These are phyloP conservation scores for Fusarium sp. DNA, from an alignment of 2,329 filamentous ascomycete species.

Conservation along the genomic window DNA sequence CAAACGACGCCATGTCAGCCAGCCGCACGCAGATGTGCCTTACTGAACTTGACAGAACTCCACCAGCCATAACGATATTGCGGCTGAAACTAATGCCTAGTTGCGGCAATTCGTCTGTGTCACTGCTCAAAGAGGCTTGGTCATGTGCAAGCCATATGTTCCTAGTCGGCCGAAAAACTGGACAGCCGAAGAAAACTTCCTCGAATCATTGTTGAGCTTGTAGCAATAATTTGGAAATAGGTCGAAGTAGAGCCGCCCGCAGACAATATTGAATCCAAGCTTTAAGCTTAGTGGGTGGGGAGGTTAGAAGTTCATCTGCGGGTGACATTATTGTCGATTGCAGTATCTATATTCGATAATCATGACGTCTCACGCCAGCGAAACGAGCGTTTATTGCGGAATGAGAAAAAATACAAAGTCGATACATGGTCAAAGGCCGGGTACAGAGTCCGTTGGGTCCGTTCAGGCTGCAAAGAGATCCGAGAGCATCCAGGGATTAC, in stretches of 20 bases:
- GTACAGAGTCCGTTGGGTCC: neutral
- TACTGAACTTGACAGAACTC: constrained; percentile 10
- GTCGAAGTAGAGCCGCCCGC: neutral
- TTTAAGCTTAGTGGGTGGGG: neutral
- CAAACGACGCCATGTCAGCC: constrained; percentile 26
- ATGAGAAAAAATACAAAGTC: neutral
- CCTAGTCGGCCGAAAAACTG: neutral
- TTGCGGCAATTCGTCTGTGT: constrained; percentile 14
- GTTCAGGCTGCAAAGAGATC: neutral
- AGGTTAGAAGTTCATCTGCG: neutral
- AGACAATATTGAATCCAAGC: neutral
- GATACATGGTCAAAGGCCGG: neutral
- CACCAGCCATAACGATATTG: constrained; percentile 10
- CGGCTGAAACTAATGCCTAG: constrained; percentile 15
- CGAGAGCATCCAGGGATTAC: neutral
- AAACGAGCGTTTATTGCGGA: neutral
- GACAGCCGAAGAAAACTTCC: constrained; percentile 3
- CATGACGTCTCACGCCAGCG: neutral
- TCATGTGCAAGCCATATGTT: constrained; percentile 27
- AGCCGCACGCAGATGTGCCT: constrained; percentile 30
- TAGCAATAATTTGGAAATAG: neutral
- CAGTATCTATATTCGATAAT: neutral
- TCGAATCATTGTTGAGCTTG: constrained; percentile 3
- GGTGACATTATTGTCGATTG: neutral
- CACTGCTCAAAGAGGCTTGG: constrained; percentile 28